phyloP scores from a whole-genome alignment of 225 moss, liverwort and hornwort genomes.

The Bryum argenteum region DNA sequence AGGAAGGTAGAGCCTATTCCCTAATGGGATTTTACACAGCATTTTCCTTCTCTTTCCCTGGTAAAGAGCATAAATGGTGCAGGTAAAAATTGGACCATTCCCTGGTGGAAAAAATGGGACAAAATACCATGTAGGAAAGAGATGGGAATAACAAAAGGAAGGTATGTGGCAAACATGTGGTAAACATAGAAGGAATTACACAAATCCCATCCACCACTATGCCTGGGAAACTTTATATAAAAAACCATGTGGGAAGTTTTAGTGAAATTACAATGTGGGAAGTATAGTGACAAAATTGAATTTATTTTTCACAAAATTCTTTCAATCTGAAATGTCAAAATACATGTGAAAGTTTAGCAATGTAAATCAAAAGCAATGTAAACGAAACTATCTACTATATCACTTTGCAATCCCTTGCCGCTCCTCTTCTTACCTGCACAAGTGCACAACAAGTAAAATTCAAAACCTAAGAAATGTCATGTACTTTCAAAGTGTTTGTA shows the following conservation, averaged over 20 bases:
- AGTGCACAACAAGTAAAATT: neutral
- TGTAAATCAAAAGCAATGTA: neutral
- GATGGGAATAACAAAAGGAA: neutral
- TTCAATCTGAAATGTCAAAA: neutral
- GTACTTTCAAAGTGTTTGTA: no score
- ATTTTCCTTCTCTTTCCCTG: slow-evolving; percentile 1
- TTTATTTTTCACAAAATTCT: neutral
- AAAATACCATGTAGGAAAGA: neutral
- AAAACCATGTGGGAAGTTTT: neutral
- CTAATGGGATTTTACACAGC: neutral
- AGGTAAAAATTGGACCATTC: neutral
- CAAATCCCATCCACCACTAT: neutral
- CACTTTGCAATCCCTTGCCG: neutral
- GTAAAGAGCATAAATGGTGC: neutral
- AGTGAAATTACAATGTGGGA: no score
- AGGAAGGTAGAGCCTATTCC: neutral
- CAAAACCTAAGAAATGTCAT: neutral
- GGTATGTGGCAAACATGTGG: neutral
- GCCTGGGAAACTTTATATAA: neutral
- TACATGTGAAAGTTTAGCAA: neutral
- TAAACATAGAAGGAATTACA: neutral
- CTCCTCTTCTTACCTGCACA: neutral
- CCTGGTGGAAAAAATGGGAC: neutral
- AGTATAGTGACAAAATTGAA: neutral
- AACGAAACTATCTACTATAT: neutral